These are phyloP conservation scores for Fistulina hepatica DNA, from an alignment of 1,284 basidiomycete genomes.

Conservation along the genomic window DNA sequence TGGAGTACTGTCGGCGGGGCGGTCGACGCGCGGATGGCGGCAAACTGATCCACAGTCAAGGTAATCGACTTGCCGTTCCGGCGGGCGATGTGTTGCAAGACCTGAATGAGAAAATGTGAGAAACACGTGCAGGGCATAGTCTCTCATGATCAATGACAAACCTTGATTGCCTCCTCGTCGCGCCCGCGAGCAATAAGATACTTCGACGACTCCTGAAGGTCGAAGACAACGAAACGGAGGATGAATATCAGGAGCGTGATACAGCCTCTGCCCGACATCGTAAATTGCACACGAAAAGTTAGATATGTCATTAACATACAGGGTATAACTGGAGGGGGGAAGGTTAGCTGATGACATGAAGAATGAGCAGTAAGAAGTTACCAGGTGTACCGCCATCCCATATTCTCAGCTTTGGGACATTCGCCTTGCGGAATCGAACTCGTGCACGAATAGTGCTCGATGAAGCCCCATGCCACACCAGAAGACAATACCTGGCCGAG, in stretches of 20 bases:
- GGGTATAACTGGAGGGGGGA: slow-evolving; percentile 23
- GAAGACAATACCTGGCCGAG: slow-evolving; percentile 46
- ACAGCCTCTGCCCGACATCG: slow-evolving; percentile 25
- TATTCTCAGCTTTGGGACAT: slow-evolving; percentile 37
- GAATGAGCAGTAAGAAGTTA: slow-evolving; percentile 20
- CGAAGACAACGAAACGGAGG: slow-evolving; percentile 33
- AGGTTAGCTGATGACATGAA: slow-evolving; percentile 3
- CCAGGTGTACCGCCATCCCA: slow-evolving; percentile 56
- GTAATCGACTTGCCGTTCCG: slow-evolving; percentile 38
- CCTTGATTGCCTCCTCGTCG: slow-evolving; percentile 44
- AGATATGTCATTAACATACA: slow-evolving; percentile 22
- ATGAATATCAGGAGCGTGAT: slow-evolving; percentile 37
- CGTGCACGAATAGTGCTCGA: slow-evolving; percentile 38
- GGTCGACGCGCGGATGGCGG: slow-evolving; percentile 22
- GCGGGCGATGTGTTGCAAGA: slow-evolving; percentile 37
- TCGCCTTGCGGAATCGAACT: slow-evolving; percentile 21
- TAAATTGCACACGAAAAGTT: slow-evolving; percentile 5
- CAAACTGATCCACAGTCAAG: slow-evolving; percentile 35
- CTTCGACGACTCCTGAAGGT: slow-evolving; percentile 51
- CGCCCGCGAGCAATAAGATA: slow-evolving; percentile 45
- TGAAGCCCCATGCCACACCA: slow-evolving; percentile 39
- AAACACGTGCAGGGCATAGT: too few species aligned
- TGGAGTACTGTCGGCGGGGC: slow-evolving; percentile 15
- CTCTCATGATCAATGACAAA: slow-evolving; percentile 13
- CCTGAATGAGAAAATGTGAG: slow-evolving; percentile 23